phyloP scores from a whole-genome alignment of 164 flowering plant species.

The Umbilicus rupestris region DNA sequence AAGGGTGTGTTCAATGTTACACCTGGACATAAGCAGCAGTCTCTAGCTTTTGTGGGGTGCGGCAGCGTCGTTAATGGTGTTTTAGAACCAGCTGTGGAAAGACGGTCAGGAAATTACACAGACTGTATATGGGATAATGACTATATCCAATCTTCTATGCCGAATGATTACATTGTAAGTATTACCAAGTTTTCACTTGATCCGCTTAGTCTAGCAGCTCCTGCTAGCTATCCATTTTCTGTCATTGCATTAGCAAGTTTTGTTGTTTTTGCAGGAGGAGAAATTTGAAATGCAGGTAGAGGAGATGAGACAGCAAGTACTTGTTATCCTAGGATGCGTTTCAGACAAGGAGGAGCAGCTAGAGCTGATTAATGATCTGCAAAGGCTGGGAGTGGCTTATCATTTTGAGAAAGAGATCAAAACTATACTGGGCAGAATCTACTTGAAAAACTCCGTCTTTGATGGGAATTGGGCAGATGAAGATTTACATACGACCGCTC shows the following conservation, averaged over 20 bases:
- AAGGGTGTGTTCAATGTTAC: not conserved
- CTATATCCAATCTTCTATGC: not conserved
- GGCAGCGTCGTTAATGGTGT: not conserved
- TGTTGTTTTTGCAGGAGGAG: too few species aligned
- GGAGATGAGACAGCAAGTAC: too few species aligned
- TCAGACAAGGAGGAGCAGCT: conserved; percentile 6
- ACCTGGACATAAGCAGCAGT: not conserved
- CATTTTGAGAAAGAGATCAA: conserved; percentile 24
- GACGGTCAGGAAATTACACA: not conserved
- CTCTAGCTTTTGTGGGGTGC: not conserved
- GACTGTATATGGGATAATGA: not conserved
- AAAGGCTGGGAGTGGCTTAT: conserved; percentile 26
- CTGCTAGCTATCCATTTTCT: too few species aligned
- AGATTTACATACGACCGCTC: conserved; percentile 16
- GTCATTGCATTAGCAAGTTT: too few species aligned
- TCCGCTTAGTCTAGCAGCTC: too few species aligned
- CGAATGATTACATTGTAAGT: not conserved
- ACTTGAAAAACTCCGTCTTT: not conserved
- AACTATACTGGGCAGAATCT: conserved; percentile 10
- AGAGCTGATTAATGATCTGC: conserved; percentile 21
- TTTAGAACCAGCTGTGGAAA: not conserved
- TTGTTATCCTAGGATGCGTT: too few species aligned
- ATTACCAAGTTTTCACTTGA: too few species aligned
- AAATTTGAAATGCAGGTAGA: too few species aligned
- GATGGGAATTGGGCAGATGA: not conserved